Base-by-base conservation (phyloP, 768 basidiomycete species). In the Boletus fagicola region DNA sequence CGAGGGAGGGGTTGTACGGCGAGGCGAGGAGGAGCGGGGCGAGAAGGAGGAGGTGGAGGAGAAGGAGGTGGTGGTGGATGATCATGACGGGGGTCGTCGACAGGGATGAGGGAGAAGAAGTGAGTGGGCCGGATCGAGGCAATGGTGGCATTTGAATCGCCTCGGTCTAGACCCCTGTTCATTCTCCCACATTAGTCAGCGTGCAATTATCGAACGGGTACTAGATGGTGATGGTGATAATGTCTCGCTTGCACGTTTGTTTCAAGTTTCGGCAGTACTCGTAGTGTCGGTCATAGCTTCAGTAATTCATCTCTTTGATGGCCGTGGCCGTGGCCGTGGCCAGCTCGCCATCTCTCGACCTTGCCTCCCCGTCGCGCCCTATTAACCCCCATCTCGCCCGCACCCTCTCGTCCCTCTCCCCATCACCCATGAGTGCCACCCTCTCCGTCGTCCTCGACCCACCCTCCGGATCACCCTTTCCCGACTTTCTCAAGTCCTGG, bases 401-500 rank as follows among this genome's bases (percentile, higher is more conserved):
- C 4, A 30, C 45, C 18, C 42, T 6, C 3, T 8, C 40, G 20
- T 42, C n/a, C n/a, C n/a, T n/a, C n/a, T n/a, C 20, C 22, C 6
- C 42, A 24, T 24, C 45, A 11, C 28, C 16, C 35, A 50, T 50
- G 50, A 51, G 16, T 10, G 33, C 33, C 49, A 8, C 36, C 12
- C 24, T 31, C 16, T 46, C 45, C 0, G 4, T 13, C 24, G 3
- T 38, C 22, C 75, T 85, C 24, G 87, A 90, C 2, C 78, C 84
- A 0, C 87, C 87, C 4, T 65, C 75, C 0, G 85, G 83, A 28
- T 67, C 83, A n/a, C 63, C 81, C 0, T 90, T 84, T 66, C 56
- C 78, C 0, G 86, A 88, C 40, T 86, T 82, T 63, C 76, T 91
- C 51, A 80, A 79, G 22, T 78, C 84, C n/a, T 92, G 90, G 90